Evolutionary conservation across 192 early-diverging fungal genomes (phyloP).

Genomic region (Backusella liffmaniae): DNA sequence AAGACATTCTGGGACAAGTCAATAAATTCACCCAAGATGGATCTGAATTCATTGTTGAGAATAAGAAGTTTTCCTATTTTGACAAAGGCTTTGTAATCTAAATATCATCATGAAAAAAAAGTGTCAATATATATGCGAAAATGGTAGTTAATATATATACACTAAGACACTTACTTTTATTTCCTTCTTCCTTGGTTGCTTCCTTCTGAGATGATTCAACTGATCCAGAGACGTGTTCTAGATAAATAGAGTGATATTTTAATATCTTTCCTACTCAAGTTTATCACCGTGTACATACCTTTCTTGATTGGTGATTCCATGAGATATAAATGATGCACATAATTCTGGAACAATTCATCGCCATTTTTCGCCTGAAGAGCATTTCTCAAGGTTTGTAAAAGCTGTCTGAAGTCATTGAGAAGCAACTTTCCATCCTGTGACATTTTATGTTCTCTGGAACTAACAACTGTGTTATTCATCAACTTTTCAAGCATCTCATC

Average conservation of each 20-base stretch:
- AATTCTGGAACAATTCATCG: slow-evolving; percentile 42
- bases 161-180: slow-evolving; percentile 14
- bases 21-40: slow-evolving; percentile 35
- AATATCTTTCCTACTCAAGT: not conserved
- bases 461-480: slow-evolving; percentile 21
- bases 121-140: not conserved
- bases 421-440: slow-evolving; percentile 37
- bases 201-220: slow-evolving; percentile 12
- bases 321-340: slow-evolving; percentile 37
- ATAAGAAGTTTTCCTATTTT: slow-evolving; percentile 38
- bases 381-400: slow-evolving; percentile 32
- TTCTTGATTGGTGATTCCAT: slow-evolving; percentile 14
- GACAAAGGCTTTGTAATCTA: slow-evolving; percentile 4
- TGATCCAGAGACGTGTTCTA: not conserved
- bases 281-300: not conserved
- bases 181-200: slow-evolving; percentile 9
- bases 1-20: slow-evolving; percentile 33
- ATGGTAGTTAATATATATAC: not conserved
- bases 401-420: slow-evolving; percentile 38
- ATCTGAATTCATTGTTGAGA: slow-evolving; percentile 38
- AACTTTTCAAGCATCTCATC: slow-evolving; percentile 31
- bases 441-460: slow-evolving; percentile 39
- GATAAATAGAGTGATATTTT: not conserved
- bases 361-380: slow-evolving; percentile 38
- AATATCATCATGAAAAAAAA: not conserved